Evolutionary conservation across 495 filamentous ascomycete genomes (phyloP).

Genomic region (Recurvomyces mirabilis): DNA sequence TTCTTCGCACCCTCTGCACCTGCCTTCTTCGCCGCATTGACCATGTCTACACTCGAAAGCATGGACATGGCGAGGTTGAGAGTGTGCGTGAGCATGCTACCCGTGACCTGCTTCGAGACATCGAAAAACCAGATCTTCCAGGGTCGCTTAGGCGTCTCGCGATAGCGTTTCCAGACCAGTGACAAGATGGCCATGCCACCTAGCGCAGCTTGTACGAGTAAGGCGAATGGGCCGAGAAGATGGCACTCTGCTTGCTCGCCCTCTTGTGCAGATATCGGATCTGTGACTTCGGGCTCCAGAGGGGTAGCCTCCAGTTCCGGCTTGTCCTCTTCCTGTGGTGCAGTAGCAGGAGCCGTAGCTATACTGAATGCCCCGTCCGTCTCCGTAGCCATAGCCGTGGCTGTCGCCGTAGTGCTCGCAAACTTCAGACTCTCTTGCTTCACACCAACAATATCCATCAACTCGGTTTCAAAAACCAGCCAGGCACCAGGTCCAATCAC

Average conservation of each 20-base stretch:
- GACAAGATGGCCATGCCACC: slow-evolving; percentile 71
- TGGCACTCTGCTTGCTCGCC: slow-evolving; percentile 55
- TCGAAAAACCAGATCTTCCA: slow-evolving; percentile 95
- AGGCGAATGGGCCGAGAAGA: slow-evolving; percentile 73
- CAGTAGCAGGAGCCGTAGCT: slow-evolving; percentile 11
- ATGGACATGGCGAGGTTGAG: slow-evolving; percentile 92
- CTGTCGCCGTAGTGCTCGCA: neutral
- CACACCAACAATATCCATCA: slow-evolving; percentile 79
- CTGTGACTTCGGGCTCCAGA: neutral
- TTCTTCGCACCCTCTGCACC: neutral
- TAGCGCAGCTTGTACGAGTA: slow-evolving; percentile 81
- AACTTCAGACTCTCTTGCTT: slow-evolving; percentile 26
- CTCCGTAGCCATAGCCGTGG: slow-evolving; percentile 1
- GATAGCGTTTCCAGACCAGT: slow-evolving; percentile 85
- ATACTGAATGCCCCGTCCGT: slow-evolving; percentile 9
- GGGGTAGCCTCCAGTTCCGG: slow-evolving; percentile 1
- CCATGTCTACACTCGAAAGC: slow-evolving; percentile 54
- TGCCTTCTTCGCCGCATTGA: slow-evolving; percentile 27
- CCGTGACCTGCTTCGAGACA: slow-evolving; percentile 94
- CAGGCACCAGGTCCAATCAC: slow-evolving; percentile 71
- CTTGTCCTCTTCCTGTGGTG: slow-evolving; percentile 5
- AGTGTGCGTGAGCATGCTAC: slow-evolving; percentile 76
- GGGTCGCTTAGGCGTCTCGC: slow-evolving; percentile 82
- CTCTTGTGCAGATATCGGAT: slow-evolving; percentile 24
- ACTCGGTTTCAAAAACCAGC: slow-evolving; percentile 87